phyloP scores from a whole-genome alignment of 1,284 basidiomycete species.

The Cerioporus squamosus region DNA sequence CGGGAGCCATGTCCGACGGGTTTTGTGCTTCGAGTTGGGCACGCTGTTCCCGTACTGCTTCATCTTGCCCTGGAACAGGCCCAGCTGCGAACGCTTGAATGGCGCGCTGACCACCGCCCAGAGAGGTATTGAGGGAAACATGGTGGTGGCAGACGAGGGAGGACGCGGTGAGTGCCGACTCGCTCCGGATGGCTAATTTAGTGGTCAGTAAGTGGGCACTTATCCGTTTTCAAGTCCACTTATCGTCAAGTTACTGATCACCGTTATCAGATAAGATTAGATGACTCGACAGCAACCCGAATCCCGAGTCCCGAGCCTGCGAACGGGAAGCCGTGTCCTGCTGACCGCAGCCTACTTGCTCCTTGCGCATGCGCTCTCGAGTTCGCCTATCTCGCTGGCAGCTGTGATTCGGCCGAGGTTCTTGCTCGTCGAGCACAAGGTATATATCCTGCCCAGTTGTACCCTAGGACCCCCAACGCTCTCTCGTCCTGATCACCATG shows the following conservation, averaged over 20 bases:
- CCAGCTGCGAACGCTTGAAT: slow-evolving; percentile 77
- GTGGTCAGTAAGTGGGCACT: too few species aligned
- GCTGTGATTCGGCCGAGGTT: slow-evolving; percentile 25
- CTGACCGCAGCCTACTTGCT: background rate
- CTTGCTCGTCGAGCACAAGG: slow-evolving; percentile 12
- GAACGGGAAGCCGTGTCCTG: background rate
- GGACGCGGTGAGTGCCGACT: slow-evolving; percentile 1
- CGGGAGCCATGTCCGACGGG: slow-evolving; percentile 88
- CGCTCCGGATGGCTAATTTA: background rate
- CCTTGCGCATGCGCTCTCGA: background rate
- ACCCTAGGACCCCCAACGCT: background rate
- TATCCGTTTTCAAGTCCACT: too few species aligned
- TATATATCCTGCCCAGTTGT: slow-evolving; percentile 10
- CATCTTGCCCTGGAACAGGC: slow-evolving; percentile 80
- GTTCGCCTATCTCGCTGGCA: slow-evolving; percentile 1
- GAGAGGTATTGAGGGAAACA: slow-evolving; percentile 42
- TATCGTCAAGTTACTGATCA: too few species aligned
- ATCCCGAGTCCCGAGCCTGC: background rate
- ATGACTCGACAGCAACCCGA: background rate
- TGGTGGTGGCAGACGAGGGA: slow-evolving; percentile 21
- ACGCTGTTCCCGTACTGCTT: slow-evolving; percentile 90
- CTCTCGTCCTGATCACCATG: slow-evolving; percentile 17
- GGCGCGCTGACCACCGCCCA: slow-evolving; percentile 54
- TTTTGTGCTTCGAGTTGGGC: slow-evolving; percentile 90
- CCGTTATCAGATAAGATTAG: slow-evolving; percentile 22